Evolutionary conservation across 805 yeast species (phyloP).

Genomic region (Maudiozyma serrabonitensis): DNA sequence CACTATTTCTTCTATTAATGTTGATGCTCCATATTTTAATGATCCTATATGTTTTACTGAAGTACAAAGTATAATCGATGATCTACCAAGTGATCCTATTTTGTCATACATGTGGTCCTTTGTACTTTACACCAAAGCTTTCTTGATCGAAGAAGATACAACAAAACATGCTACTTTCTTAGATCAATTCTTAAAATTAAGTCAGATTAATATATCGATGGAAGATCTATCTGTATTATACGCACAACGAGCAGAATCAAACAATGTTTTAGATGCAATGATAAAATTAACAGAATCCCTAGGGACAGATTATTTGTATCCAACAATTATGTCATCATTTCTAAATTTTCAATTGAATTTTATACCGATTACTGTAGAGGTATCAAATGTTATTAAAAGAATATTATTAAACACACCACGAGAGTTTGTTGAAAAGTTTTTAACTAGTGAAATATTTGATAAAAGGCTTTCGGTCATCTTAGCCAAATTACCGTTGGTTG

Average conservation of each 20-base stretch:
- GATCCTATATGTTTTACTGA: conserved; percentile 32
- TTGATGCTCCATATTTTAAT: conserved; percentile 31
- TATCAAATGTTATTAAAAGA: conserved; percentile 24
- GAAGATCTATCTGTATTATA: conserved; percentile 17
- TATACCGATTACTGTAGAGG: conserved; percentile 35
- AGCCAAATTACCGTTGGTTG: conserved; percentile 63
- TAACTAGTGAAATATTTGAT: conserved; percentile 28
- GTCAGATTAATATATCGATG: background rate
- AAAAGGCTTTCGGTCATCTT: conserved; percentile 37
- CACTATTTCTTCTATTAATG: conserved; percentile 34
- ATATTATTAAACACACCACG: conserved; percentile 27
- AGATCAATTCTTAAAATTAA: conserved; percentile 5
- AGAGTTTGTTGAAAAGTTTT: conserved; percentile 33
- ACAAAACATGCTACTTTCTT: conserved; percentile 2
- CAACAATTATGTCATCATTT: conserved; percentile 35
- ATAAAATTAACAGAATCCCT: conserved; percentile 34
- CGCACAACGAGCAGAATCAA: conserved; percentile 31
- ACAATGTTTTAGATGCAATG: conserved; percentile 40
- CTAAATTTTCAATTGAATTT: conserved; percentile 33
- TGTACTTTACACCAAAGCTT: conserved; percentile 41
- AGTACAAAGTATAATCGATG: conserved; percentile 30
- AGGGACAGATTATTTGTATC: conserved; percentile 40
- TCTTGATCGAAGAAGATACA: conserved; percentile 35
- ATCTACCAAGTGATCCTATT: conserved; percentile 32
- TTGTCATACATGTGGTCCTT: conserved; percentile 61